Evolutionary conservation across 768 basidiomycete genomes (phyloP).

Genomic region (Boletus insuetus): DNA sequence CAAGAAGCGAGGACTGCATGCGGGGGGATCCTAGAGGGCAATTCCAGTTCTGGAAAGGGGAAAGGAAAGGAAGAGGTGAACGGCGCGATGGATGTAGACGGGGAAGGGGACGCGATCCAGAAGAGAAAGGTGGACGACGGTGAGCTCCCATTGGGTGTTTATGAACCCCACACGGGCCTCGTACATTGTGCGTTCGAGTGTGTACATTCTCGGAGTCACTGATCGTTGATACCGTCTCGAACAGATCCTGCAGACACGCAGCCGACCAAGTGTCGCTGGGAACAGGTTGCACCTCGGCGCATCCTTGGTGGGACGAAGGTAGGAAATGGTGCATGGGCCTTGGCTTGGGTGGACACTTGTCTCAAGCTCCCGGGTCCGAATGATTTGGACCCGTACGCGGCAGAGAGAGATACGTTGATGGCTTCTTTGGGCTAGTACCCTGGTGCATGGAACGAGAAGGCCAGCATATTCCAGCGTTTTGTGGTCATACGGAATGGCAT

Average conservation of each 20-base stretch:
- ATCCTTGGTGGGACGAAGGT: conserved; percentile 71
- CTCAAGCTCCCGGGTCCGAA: conserved; percentile 34
- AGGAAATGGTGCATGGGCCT: conserved; percentile 77
- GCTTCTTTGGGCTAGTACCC: conserved; percentile 9
- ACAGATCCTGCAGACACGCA: conserved; percentile 79
- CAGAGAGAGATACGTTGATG: conserved; percentile 22
- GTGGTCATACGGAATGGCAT: background rate
- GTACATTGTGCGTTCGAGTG: conserved; percentile 60
- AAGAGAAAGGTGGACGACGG: conserved; percentile 30
- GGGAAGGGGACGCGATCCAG: conserved; percentile 26
- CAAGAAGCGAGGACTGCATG: conserved; percentile 50
- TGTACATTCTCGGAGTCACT: background rate
- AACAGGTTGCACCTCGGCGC: conserved; percentile 47
- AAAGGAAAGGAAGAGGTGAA: conserved; percentile 32
- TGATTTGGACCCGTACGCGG: conserved; percentile 18
- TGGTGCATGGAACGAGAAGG: background rate
- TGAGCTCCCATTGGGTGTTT: conserved; percentile 59
- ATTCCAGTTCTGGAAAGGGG: conserved; percentile 27
- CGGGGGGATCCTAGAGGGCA: conserved; percentile 45
- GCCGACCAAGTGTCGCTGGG: conserved; percentile 63
- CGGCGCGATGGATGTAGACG: conserved; percentile 29
- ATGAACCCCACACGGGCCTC: conserved; percentile 78
- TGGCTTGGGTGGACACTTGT: conserved; percentile 70
- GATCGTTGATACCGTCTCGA: conserved; percentile 2
- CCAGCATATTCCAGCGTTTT: background rate